A percentile compares a stretch with the other conserved stretches of the same genome.
Conservation (phyloP, 2,329 filamentous ascomycete genomes). For the Aureobasidium leucospermi region DNA sequence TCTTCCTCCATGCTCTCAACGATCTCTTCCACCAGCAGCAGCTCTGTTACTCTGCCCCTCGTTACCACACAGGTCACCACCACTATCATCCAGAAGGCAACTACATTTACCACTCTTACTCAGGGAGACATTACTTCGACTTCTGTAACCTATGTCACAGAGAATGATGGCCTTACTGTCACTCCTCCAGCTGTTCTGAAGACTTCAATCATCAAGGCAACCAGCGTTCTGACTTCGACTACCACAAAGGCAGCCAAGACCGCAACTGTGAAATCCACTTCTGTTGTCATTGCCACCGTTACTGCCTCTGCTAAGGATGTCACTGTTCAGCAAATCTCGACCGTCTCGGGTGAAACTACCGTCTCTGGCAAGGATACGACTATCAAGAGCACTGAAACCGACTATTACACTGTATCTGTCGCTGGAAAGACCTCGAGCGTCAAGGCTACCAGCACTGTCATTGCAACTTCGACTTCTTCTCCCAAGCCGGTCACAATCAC, state of each 20-base stretch:
- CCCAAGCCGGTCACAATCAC: conserved; percentile 18
- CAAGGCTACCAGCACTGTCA: conserved; percentile 18
- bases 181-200: conserved; percentile 24
- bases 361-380: conserved; percentile 16
- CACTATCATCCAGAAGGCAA: conserved; percentile 18
- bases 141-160: conserved; percentile 20
- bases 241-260: conserved; percentile 15
- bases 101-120: conserved; percentile 20
- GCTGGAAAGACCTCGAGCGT: conserved; percentile 17
- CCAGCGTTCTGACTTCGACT: conserved; percentile 16
- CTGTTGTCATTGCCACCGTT: conserved; percentile 16
- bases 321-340: conserved; percentile 13
- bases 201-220: conserved; percentile 22
- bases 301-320: conserved; percentile 12
- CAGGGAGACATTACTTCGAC: conserved; percentile 22
- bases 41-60: conserved; percentile 11
- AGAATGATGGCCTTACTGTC: conserved; percentile 28
- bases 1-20: conserved; percentile 17
- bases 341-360: conserved; percentile 8
- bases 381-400: conserved; percentile 15
- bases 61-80: conserved; percentile 1
- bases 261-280: conserved; percentile 17
- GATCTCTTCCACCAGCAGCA: background rate
- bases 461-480: conserved; percentile 18
- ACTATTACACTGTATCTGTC: conserved; percentile 18